Conservation (phyloP, 108 stramenopile genomes). For the Hondaea fermentalgiana region DNA sequence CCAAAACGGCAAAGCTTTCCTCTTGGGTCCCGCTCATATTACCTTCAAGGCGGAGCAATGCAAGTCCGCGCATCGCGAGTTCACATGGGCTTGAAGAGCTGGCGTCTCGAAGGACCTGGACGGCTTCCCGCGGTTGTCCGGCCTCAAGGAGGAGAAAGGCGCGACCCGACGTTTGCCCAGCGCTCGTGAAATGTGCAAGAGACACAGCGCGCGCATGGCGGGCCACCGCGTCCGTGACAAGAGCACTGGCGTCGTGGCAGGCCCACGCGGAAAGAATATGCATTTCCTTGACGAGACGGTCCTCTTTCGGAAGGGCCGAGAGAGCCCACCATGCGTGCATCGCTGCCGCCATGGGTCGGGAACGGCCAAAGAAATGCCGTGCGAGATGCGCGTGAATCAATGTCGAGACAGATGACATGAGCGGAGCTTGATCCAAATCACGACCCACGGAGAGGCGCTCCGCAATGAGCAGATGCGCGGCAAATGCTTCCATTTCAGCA, state of each 20-base stretch:
- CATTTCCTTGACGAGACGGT: neutral
- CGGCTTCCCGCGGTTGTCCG: neutral
- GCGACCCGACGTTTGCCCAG: neutral
- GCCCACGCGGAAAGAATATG: neutral
- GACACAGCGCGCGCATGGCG: neutral
- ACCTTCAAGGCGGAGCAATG: neutral
- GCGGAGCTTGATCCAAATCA: neutral
- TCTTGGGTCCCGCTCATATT: too few relatives aligned
- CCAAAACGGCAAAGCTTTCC: too few relatives aligned
- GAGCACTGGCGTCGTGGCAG: neutral
- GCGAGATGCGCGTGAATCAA: neutral
- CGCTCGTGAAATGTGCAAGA: neutral
- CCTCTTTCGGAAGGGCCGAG: neutral
- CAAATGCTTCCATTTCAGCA: neutral
- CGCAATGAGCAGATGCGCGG: neutral
- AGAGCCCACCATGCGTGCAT: neutral
- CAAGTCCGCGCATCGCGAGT: neutral
- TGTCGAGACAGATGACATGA: neutral
- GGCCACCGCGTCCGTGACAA: neutral
- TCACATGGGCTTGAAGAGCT: neutral
- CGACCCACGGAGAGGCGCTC: neutral
- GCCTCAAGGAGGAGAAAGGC: neutral
- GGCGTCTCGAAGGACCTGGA: neutral
- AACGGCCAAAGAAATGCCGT: neutral
- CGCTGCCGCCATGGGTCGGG: neutral